Conservation (phyloP, 1,139 yeast species). For the Meyerozyma elateridarum region DNA sequence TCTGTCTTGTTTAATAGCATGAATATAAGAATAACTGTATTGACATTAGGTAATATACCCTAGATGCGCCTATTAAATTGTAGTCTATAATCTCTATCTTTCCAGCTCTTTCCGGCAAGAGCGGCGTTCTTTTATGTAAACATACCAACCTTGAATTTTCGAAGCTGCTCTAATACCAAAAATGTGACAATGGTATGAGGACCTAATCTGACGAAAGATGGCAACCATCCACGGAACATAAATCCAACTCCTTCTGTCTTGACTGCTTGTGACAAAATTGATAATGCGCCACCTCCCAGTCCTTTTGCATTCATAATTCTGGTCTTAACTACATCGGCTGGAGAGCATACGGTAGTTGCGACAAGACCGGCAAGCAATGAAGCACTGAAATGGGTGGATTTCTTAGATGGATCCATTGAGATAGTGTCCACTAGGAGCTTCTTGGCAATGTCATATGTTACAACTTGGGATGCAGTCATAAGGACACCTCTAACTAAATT, state of each 20-base stretch:
- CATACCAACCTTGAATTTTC: slow-evolving; percentile 55
- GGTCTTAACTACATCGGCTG: slow-evolving; percentile 88
- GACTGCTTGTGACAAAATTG: slow-evolving; percentile 52
- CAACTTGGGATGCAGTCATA: slow-evolving; percentile 92
- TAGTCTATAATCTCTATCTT: too few species aligned
- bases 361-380: slow-evolving; percentile 77
- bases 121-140: too few species aligned
- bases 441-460: slow-evolving; percentile 79
- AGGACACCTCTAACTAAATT: slow-evolving; percentile 76
- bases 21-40: too few species aligned
- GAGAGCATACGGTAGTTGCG: slow-evolving; percentile 88
- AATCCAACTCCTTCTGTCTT: slow-evolving; percentile 68
- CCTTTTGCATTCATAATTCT: slow-evolving; percentile 74
- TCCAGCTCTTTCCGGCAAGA: too few species aligned
- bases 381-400: slow-evolving; percentile 72
- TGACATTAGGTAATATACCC: too few species aligned
- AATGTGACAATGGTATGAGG: slow-evolving; percentile 88
- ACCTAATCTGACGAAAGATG: slow-evolving; percentile 80
- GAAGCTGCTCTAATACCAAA: slow-evolving; percentile 72
- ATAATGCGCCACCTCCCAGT: slow-evolving; percentile 41
- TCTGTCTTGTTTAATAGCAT: too few species aligned
- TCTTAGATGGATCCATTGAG: slow-evolving; percentile 54
- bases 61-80: too few species aligned
- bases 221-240: slow-evolving; percentile 89
- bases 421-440: slow-evolving; percentile 47